phyloP scores from a whole-genome alignment of 495 filamentous ascomycete genomes.

The Cairneyella variabilis region DNA sequence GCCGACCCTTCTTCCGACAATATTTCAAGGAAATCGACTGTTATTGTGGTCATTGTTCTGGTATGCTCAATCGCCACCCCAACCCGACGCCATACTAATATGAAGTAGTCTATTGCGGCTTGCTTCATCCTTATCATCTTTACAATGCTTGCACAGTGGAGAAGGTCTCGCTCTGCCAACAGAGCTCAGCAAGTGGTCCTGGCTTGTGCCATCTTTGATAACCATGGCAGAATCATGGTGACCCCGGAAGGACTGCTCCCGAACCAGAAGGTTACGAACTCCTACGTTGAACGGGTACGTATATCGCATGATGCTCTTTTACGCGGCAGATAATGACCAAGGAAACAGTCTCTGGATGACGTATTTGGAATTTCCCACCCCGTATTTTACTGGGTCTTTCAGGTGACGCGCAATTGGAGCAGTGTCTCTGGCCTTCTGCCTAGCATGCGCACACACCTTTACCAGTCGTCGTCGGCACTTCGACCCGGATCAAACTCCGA shows the following conservation, averaged over 20 bases:
- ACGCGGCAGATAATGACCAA: not conserved
- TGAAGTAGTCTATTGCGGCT: slow-evolving; percentile 27
- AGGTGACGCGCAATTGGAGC: slow-evolving; percentile 72
- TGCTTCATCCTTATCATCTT: slow-evolving; percentile 51
- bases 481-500: not conserved
- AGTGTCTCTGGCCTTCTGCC: slow-evolving; percentile 46
- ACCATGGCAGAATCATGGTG: slow-evolving; percentile 70
- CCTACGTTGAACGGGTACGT: slow-evolving; percentile 59
- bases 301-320: slow-evolving; percentile 2
- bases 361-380: slow-evolving; percentile 71
- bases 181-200: slow-evolving; percentile 76
- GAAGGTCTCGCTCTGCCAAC: slow-evolving; percentile 45
- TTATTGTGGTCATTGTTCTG: slow-evolving; percentile 61
- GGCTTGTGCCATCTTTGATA: slow-evolving; percentile 72
- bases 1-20: slow-evolving; percentile 7
- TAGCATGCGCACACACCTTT: slow-evolving; percentile 7
- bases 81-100: not conserved
- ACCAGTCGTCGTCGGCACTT: slow-evolving; percentile 1
- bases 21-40: slow-evolving; percentile 46
- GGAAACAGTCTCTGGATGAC: slow-evolving; percentile 59
- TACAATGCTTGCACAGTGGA: slow-evolving; percentile 25
- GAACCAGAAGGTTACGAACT: slow-evolving; percentile 70
- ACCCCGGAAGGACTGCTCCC: slow-evolving; percentile 73
- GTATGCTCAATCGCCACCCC: slow-evolving; percentile 35
- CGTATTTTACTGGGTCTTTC: slow-evolving; percentile 82